These are phyloP conservation scores for Hydnomerulius pinastri DNA, from an alignment of 768 basidiomycete genomes.

Conservation along the genomic window DNA sequence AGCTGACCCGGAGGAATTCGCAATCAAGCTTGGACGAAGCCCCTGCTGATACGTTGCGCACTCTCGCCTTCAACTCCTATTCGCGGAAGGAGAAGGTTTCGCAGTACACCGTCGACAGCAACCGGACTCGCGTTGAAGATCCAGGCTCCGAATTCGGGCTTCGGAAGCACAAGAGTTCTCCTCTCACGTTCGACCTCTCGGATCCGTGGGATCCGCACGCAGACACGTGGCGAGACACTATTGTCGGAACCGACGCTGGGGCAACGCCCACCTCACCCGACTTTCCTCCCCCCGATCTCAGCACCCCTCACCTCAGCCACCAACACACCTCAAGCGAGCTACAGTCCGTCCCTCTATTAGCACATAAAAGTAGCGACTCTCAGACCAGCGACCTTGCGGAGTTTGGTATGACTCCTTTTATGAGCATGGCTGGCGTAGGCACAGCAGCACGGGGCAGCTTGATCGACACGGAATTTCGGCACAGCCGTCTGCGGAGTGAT, in stretches of 20 bases:
- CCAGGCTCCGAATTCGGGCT: conserved; percentile 12
- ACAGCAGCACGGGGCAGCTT: conserved; percentile 40
- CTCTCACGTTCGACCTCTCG: conserved; percentile 6
- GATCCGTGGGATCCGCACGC: conserved; percentile 28
- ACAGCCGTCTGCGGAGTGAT: conserved; percentile 15
- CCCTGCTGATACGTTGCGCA: conserved; percentile 40
- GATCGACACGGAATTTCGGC: conserved; percentile 16
- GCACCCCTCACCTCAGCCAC: conserved; percentile 14
- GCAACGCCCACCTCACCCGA: conserved; percentile 15
- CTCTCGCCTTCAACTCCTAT: conserved; percentile 39
- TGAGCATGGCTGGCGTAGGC: conserved; percentile 49
- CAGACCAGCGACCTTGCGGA: conserved; percentile 18
- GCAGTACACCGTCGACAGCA: conserved; percentile 36
- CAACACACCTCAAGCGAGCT: conserved; percentile 28
- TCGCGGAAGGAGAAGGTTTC: conserved; percentile 35
- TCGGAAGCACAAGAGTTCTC: conserved; percentile 6
- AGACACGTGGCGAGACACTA: conserved; percentile 29
- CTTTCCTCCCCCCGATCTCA: conserved; percentile 5
- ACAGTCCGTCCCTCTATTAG: conserved; percentile 34
- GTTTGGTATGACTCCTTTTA: conserved; percentile 16
- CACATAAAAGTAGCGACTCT: conserved; percentile 26
- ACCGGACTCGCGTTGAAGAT: conserved; percentile 28
- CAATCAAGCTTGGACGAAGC: conserved; percentile 26
- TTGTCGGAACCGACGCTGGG: conserved; percentile 28
- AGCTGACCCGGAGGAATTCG: conserved; percentile 34